Evolutionary conservation across 2,329 filamentous ascomycete species (phyloP), one percentile per base, ranked within the genome.

Genomic region (Talaromyces sp.): DNA sequence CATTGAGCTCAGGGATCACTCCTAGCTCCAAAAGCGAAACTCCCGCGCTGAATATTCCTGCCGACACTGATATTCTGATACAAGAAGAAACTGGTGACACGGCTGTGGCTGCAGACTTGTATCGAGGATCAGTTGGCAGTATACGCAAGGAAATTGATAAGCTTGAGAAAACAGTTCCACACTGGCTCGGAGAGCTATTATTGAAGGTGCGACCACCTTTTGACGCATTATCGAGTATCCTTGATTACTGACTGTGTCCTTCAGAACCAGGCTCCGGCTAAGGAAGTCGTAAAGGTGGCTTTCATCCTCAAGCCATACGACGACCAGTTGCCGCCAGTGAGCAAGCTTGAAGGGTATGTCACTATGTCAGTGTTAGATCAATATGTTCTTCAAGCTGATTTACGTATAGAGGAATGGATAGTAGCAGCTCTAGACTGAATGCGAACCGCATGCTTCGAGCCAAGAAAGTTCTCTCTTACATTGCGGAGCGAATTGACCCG

Each of bases 381-480:
- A 33, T 45, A 1, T 19, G 10, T 31, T 47, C 31, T 60, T 54
- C 22, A 19, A 39, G 41, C 61, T 66, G 60, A 67, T 52, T 14
- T 33, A 31, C 7, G 8, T 24, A 35, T 59, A 68, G 68, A 27
- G 66, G 60, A 39, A 71, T 68, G 14, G 71, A 69, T n/a, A 71
- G 70, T 65, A 86, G 89, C 61, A 96, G 94, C 76, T 94, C 93
- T 69, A 89, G 95, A 27, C 84, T 99, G 60, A 99, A 98, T 75
- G 95, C 95, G 11, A 99, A 98, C 74, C 87, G 94, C 63, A 98
- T 99, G 95, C 83, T 99, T 60, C 87, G 95, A 56, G 92, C 96
- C 3, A 94, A 92, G 80, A 99, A 99, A 82, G 95, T 99, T 24
- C 80, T 98, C 65, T 87, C 88, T 0, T 99, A 99, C 72, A 87